A percentile compares a stretch with the other conserved stretches of the same genome.
phyloP scores from a whole-genome alignment of 805 yeast genomes.

The Isabelozyma heimii region DNA sequence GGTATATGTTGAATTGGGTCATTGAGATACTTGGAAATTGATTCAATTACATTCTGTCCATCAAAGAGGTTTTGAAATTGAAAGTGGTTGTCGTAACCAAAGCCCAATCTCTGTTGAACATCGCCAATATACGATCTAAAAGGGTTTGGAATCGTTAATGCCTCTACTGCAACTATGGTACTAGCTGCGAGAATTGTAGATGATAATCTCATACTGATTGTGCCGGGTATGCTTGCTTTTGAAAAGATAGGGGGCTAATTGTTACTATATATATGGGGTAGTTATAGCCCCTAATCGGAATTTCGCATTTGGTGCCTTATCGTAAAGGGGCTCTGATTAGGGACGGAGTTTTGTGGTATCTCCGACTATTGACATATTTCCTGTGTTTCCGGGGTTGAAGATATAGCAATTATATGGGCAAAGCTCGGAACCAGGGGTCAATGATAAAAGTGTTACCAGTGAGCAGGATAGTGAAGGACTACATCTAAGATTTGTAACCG shows the following conservation, averaged over 20 bases:
- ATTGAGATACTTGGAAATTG: slow-evolving; percentile 51
- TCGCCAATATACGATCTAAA: slow-evolving; percentile 7
- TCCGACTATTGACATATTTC: neutral
- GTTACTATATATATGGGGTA: no score
- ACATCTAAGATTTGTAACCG: no score
- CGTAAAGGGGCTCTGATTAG: neutral
- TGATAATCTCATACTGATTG: slow-evolving; percentile 4
- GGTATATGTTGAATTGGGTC: slow-evolving; percentile 50
- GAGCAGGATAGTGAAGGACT: no score
- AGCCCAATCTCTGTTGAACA: slow-evolving; percentile 17
- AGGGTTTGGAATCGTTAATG: slow-evolving; percentile 20
- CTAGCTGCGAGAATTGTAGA: slow-evolving; percentile 15
- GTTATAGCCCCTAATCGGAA: no score
- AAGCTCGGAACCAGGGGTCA: no score
- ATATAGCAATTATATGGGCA: no score
- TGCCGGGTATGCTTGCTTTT: neutral
- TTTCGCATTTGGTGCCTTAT: neutral
- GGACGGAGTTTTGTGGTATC: neutral
- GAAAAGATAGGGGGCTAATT: no score
- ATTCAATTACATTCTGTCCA: slow-evolving; percentile 33
- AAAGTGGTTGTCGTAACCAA: slow-evolving; percentile 4
- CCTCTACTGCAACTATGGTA: slow-evolving; percentile 13
- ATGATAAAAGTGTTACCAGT: no score
- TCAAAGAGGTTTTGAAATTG: slow-evolving; percentile 5
- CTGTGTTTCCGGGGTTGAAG: no score